These are phyloP conservation scores for Puccinia horiana DNA, from an alignment of 1,284 basidiomycete genomes.

Conservation along the genomic window DNA sequence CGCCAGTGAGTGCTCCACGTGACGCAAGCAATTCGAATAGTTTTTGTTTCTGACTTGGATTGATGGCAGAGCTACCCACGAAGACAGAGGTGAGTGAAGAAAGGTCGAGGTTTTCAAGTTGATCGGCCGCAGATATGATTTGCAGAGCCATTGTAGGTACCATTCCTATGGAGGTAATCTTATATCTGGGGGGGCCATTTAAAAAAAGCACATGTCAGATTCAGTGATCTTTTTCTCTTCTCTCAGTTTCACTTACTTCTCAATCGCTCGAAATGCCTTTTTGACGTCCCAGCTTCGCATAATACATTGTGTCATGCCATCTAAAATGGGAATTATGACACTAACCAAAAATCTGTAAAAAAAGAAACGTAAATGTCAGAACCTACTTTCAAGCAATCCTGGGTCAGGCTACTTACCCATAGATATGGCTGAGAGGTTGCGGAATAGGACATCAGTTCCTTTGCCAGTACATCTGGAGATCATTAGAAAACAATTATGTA, in stretches of 20 bases:
- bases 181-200: slow-evolving; percentile 1
- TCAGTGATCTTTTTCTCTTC: neutral
- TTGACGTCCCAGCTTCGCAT: slow-evolving; percentile 21
- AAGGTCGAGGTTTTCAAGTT: neutral
- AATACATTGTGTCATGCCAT: slow-evolving; percentile 7
- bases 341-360: neutral
- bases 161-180: slow-evolving; percentile 11
- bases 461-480: neutral
- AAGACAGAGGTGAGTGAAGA: slow-evolving; percentile 19
- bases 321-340: slow-evolving; percentile 1
- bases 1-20: slow-evolving; percentile 11
- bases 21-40: slow-evolving; percentile 6
- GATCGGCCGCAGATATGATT: slow-evolving; percentile 28
- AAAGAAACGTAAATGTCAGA: neutral
- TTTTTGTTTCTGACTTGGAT: slow-evolving; percentile 1
- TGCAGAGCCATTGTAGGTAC: slow-evolving; percentile 33
- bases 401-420: neutral
- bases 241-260: neutral
- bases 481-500: neutral
- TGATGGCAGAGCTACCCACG: slow-evolving; percentile 19
- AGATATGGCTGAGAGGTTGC: neutral
- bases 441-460: neutral
- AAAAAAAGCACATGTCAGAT: neutral
- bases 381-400: neutral
- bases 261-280: slow-evolving; percentile 1